Evolutionary conservation across 2,329 filamentous ascomycete genomes (phyloP).

Genomic region (Epichloe glyceriae): DNA sequence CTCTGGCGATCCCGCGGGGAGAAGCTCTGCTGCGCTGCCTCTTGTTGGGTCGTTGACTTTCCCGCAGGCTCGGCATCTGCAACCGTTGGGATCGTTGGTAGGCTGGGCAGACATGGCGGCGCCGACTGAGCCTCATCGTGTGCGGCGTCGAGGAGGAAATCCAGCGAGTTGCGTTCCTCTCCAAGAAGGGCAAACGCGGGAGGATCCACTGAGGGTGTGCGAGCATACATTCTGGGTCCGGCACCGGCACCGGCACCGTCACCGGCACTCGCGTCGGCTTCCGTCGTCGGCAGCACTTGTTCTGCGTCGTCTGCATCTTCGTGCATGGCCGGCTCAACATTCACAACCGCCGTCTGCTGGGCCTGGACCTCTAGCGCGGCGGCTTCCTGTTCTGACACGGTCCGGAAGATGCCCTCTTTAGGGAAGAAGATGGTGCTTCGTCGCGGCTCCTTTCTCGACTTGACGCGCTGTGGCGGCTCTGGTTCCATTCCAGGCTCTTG

Average conservation of each 20-base stretch:
- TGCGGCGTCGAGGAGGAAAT: constrained; percentile 48
- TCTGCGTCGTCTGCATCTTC: constrained; percentile 9
- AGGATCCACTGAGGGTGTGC: constrained; percentile 50
- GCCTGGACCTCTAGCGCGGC: constrained; percentile 27
- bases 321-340: neutral
- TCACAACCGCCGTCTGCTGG: constrained; percentile 12
- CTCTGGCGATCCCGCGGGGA: constrained; percentile 12
- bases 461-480: constrained; percentile 9
- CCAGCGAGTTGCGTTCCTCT: constrained; percentile 43
- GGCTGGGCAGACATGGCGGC: constrained; percentile 25
- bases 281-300: constrained; percentile 11
- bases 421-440: constrained; percentile 46
- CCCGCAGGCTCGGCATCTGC: constrained; percentile 9
- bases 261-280: constrained; percentile 18
- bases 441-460: constrained; percentile 27
- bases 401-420: constrained; percentile 49
- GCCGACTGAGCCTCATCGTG: constrained; percentile 24
- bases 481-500: constrained; percentile 11
- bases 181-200: constrained; percentile 42
- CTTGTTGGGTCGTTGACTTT: neutral
- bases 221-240: constrained; percentile 32
- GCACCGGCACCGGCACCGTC: constrained; percentile 18
- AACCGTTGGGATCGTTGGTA: constrained; percentile 21
- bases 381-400: constrained; percentile 41
- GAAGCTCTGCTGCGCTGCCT: constrained; percentile 5